Conservation (phyloP, 2,329 filamentous ascomycete genomes). For the Ophiostoma piceae region DNA sequence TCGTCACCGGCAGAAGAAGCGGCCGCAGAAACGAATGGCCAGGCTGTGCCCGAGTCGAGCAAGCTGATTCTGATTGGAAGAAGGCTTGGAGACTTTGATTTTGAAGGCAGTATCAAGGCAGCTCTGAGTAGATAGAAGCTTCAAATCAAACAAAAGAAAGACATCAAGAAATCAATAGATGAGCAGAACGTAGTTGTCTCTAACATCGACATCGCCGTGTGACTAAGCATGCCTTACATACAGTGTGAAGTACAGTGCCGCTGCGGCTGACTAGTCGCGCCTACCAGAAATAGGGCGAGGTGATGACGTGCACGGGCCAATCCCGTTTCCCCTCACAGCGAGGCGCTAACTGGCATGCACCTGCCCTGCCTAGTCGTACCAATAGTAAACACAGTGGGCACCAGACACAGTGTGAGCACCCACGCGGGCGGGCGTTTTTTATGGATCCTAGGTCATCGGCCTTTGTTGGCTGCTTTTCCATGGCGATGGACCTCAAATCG, state of each 20-base stretch:
- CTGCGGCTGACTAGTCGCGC: conserved; percentile 11
- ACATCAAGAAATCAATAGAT: neutral
- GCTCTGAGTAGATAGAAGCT: neutral
- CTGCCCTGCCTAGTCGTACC: neutral
- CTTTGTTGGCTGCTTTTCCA: conserved; percentile 23
- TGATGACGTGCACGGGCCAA: conserved; percentile 16
- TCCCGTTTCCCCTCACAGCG: neutral
- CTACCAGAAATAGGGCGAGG: conserved; percentile 11
- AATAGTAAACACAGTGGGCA: neutral
- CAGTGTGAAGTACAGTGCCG: neutral
- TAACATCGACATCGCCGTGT: neutral
- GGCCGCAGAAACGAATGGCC: conserved; percentile 21
- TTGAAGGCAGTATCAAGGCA: conserved; percentile 41
- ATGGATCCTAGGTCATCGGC: conserved; percentile 9
- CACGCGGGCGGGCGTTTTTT: conserved; percentile 5
- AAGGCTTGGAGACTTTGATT: conserved; percentile 47
- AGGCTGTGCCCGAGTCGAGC: conserved; percentile 34
- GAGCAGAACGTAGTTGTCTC: neutral
- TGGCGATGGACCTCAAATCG: conserved; percentile 13
- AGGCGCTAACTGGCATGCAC: neutral
- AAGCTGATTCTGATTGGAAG: conserved; percentile 63
- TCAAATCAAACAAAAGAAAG: neutral
- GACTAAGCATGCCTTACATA: neutral
- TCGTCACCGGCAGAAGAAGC: conserved; percentile 30
- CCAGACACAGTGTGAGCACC: conserved; percentile 5